Conservation (phyloP, 768 basidiomycete genomes). For the Lepiota venenata region DNA sequence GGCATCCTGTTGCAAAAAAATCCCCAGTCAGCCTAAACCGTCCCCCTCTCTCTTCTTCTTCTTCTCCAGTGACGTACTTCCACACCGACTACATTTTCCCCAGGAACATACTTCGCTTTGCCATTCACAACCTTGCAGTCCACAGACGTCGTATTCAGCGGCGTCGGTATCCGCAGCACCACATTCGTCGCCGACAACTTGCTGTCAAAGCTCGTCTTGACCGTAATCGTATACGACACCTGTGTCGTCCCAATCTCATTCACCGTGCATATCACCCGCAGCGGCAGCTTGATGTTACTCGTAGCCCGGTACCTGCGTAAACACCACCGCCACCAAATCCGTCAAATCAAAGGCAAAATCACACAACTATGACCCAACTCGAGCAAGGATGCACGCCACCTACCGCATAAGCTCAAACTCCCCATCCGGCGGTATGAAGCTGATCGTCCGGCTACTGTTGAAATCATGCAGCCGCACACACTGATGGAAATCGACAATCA, state of each 20-base stretch:
- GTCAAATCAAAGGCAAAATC: too few species aligned
- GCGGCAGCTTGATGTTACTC: slow-evolving; percentile 91
- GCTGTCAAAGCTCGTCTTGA: slow-evolving; percentile 86
- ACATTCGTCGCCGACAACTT: slow-evolving; percentile 94
- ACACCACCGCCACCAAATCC: too few species aligned
- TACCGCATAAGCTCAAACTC: slow-evolving; percentile 98
- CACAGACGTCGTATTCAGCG: slow-evolving; percentile 88
- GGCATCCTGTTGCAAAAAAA: slow-evolving; percentile 77
- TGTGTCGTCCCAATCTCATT: slow-evolving; percentile 90
- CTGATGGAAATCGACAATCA: slow-evolving; percentile 98
- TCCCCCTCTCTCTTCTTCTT: too few species aligned
- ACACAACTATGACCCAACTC: too few species aligned
- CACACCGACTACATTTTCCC: slow-evolving; percentile 95
- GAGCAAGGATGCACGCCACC: slow-evolving; percentile 22
- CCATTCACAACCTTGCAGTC: slow-evolving; percentile 90
- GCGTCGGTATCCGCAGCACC: slow-evolving; percentile 92
- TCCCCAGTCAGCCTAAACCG: background rate
- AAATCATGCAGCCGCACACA: slow-evolving; percentile 96
- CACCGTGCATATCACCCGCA: slow-evolving; percentile 86
- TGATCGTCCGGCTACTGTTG: slow-evolving; percentile 90
- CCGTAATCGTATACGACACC: slow-evolving; percentile 85
- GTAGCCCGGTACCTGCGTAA: slow-evolving; percentile 92
- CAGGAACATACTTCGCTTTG: slow-evolving; percentile 97
- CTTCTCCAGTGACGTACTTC: slow-evolving; percentile 97
- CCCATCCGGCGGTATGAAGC: slow-evolving; percentile 96